These are phyloP conservation scores for Xylaria sp. DNA, from an alignment of 2,329 filamentous ascomycete species.

Conservation along the genomic window DNA sequence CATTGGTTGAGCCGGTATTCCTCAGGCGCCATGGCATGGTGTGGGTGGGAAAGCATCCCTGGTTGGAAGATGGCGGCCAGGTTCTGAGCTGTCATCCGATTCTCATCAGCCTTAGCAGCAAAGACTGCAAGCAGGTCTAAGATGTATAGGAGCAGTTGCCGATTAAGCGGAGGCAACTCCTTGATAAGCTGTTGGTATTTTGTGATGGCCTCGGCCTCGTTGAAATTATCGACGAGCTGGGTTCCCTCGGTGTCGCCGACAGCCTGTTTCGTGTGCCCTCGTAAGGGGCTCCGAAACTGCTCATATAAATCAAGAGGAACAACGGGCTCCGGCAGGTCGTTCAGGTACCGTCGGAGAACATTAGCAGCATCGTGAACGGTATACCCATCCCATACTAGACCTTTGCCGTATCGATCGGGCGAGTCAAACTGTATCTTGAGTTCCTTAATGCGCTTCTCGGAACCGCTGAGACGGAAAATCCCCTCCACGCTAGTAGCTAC, in stretches of 20 bases:
- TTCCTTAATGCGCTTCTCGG: conserved; percentile 97
- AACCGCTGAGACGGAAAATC: conserved; percentile 94
- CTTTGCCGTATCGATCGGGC: conserved; percentile 93
- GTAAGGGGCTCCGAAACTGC: conserved; percentile 82
- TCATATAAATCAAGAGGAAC: conserved; percentile 94
- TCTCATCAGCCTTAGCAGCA: conserved; percentile 92
- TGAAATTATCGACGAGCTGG: conserved; percentile 73
- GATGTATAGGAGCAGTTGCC: conserved; percentile 92
- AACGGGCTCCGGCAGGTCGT: conserved; percentile 94
- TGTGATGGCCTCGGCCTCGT: conserved; percentile 74
- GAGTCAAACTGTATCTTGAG: conserved; percentile 91
- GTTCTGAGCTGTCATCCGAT: conserved; percentile 95
- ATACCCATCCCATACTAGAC: conserved; percentile 94
- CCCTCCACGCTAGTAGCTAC: conserved; percentile 91
- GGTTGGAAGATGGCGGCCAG: conserved; percentile 97
- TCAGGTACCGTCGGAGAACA: conserved; percentile 91
- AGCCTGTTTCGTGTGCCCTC: conserved; percentile 70
- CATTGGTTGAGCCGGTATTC: conserved; percentile 96
- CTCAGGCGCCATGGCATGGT: conserved; percentile 91
- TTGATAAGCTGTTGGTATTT: conserved; percentile 91
- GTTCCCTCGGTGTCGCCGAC: conserved; percentile 69
- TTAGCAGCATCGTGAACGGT: conserved; percentile 98
- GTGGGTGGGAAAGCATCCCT: conserved; percentile 89
- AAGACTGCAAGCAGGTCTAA: conserved; percentile 95
- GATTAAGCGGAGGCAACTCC: conserved; percentile 87